Conservation (phyloP, 805 yeast genomes). For the Brettanomyces sp. region DNA sequence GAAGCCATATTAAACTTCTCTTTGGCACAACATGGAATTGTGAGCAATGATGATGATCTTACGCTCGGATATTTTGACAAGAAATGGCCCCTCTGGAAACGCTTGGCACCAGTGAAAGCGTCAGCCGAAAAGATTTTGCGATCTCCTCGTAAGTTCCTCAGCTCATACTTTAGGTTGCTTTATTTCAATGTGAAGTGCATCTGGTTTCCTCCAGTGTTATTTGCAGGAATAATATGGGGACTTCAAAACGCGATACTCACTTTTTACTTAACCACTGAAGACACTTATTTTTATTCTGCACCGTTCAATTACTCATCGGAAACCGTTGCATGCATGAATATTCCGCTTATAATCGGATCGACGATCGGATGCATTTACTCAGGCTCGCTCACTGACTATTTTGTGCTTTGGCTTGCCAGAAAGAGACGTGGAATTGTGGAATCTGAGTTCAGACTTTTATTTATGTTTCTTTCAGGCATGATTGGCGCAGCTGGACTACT, state of each 20-base stretch:
- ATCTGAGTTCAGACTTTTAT: slow-evolving; percentile 55
- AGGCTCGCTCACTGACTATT: slow-evolving; percentile 53
- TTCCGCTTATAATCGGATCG: slow-evolving; percentile 63
- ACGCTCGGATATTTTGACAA: slow-evolving; percentile 17
- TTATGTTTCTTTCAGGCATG: slow-evolving; percentile 46
- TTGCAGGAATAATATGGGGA: slow-evolving; percentile 69
- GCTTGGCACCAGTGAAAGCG: slow-evolving; percentile 11
- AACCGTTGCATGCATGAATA: slow-evolving; percentile 68
- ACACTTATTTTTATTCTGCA: slow-evolving; percentile 46
- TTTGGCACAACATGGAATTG: slow-evolving; percentile 19
- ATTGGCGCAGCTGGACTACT: slow-evolving; percentile 52
- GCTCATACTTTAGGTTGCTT: slow-evolving; percentile 32
- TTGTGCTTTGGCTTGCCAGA: slow-evolving; percentile 57
- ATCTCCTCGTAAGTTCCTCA: slow-evolving; percentile 8
- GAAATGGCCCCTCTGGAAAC: slow-evolving; percentile 6
- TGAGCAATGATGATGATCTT: slow-evolving; percentile 14
- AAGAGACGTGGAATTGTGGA: slow-evolving; percentile 51
- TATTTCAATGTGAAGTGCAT: slow-evolving; percentile 18
- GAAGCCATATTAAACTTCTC: slow-evolving; percentile 15
- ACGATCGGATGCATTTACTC: slow-evolving; percentile 58
- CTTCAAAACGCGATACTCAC: slow-evolving; percentile 66
- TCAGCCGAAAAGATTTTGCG: slow-evolving; percentile 1
- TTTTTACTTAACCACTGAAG: slow-evolving; percentile 66
- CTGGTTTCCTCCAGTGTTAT: slow-evolving; percentile 49
- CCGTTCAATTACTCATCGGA: slow-evolving; percentile 59